Evolutionary conservation across 192 early-diverging fungal genomes (phyloP), one percentile per base, ranked within the genome.

Genomic region (Cetraspora pellucida): DNA sequence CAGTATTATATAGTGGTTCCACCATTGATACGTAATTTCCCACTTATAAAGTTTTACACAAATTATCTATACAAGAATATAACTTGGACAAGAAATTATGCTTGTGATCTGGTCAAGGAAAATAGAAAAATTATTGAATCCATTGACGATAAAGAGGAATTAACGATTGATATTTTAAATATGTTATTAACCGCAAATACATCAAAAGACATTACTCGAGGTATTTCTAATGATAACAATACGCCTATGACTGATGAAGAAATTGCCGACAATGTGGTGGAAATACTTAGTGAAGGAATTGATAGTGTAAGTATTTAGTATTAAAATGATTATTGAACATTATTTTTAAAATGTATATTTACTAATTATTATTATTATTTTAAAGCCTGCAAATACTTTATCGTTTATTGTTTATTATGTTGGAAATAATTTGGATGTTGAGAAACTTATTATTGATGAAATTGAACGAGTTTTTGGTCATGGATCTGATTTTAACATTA

Each of bases 271-370:
- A 68, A 45, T 23, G 45, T 68, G 23, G 31, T 28, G n/a, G 66
- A 68, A 21, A 68, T 68, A 47, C 23, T 68, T 68, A 68, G 23
- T 68, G 66, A 68, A 68, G 66, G 66, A 47, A 10, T 68, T 47
- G 66, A 68, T 46, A 46, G 66, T 47, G 66, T 68, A 68, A 13
- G 66, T 68, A 68, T 37, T 68, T 68, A 68, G 10, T 9, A 68
- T 43, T 19, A 30, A 46, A n/a, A n/a, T 10, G 0, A 46, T 23
- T 16, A 37, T 67, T n/a, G n/a, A 37, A 67, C 10, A 46, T 43
- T 68, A 13, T 17, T 1, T 44, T n/a, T 31, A 31, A 17, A 43
- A 67, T 44, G 17, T 25, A 23, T 67, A 6, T 8, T 68, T 19
- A 68, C n/a, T n/a, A 17, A 17, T 17, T 45, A 17, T 1, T 66